Base-by-base conservation (phyloP, 202 grass and related monocot species). In the Setaria italica region DNA sequence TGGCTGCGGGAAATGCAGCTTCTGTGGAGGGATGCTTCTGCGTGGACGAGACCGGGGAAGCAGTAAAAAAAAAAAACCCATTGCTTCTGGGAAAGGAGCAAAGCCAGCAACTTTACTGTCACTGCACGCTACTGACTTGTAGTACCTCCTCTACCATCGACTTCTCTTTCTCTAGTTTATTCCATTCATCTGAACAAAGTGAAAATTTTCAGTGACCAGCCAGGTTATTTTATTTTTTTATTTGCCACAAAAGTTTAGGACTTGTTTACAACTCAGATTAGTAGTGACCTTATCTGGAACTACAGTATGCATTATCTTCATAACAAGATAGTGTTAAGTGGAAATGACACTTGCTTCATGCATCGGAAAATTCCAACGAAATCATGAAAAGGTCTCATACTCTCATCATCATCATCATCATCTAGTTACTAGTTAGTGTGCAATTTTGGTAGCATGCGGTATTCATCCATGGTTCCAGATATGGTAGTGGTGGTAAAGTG, bases 21-120 rank as follows among this genome's bases (percentile, higher is more conserved):
- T 76, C 62, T 15, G 30, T 58, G 58, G 64, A 67, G 65, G 34
- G 39, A 41, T 41, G 39, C 68, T 80, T 76, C 20, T 54, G 46
- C 35, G 21, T 10, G 7, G 59, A 47, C 43, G 42, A 50, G 30
- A 35, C 71, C 11, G 55, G 17, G 62, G 63, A 20, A 56, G 7
- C 29, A 16, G 5, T 11, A 15, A 42, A 75, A 15, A 42, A 75
- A 17, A 12, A 13, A 68, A 80, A n/a, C n/a, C 74, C 47, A 88
- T 89, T 62, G 76, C 87, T 53, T 80, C 59, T 11, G 15, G 62
- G 70, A 77, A 89, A 81, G 58, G 67, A 80, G 59, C 58, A 73
- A 34, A 47, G 12, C 72, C 17, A 7, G 0, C 45, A 32, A 50
- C 76, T 80, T 89, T 89, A 89, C 81, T 57, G 59, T 58, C 9